Conservation (phyloP, 2,329 filamentous ascomycete species). For the Exophiala xenobiotica region DNA sequence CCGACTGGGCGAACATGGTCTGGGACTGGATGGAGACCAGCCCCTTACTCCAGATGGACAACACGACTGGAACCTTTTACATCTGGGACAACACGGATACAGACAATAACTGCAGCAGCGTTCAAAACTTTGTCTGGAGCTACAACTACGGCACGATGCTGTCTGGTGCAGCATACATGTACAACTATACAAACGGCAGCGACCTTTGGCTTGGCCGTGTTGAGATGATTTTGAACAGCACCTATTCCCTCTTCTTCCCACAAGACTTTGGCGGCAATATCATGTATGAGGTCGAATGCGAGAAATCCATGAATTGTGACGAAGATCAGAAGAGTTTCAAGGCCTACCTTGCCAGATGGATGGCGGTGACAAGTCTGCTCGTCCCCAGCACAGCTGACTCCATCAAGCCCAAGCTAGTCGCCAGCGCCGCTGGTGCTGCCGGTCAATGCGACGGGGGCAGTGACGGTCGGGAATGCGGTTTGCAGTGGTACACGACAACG, state of each 20-base stretch:
- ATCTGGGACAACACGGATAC: slow-evolving; percentile 58
- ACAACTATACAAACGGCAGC: slow-evolving; percentile 47
- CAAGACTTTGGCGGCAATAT: slow-evolving; percentile 49
- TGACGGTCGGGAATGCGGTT: slow-evolving; percentile 47
- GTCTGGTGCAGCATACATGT: slow-evolving; percentile 57
- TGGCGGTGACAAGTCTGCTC: slow-evolving; percentile 56
- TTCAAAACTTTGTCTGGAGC: slow-evolving; percentile 55
- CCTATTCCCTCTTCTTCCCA: slow-evolving; percentile 52
- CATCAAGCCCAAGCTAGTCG: slow-evolving; percentile 53
- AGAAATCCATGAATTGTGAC: slow-evolving; percentile 55
- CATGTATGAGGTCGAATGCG: slow-evolving; percentile 62
- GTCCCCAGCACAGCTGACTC: slow-evolving; percentile 54
- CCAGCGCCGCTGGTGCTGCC: slow-evolving; percentile 56
- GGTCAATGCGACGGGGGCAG: slow-evolving; percentile 52
- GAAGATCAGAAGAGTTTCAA: slow-evolving; percentile 65
- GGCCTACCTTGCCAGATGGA: slow-evolving; percentile 62
- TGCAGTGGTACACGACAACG: slow-evolving; percentile 41
- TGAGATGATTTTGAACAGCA: slow-evolving; percentile 54
- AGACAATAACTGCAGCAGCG: slow-evolving; percentile 49
- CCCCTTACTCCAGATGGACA: slow-evolving; percentile 39
- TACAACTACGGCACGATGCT: slow-evolving; percentile 59
- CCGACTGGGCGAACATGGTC: slow-evolving; percentile 67
- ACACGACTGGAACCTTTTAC: slow-evolving; percentile 50
- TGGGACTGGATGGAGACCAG: slow-evolving; percentile 55
- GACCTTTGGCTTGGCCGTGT: slow-evolving; percentile 54